Base-by-base conservation (phyloP, 2,329 filamentous ascomycete species). In the Gremmenia infestans region DNA sequence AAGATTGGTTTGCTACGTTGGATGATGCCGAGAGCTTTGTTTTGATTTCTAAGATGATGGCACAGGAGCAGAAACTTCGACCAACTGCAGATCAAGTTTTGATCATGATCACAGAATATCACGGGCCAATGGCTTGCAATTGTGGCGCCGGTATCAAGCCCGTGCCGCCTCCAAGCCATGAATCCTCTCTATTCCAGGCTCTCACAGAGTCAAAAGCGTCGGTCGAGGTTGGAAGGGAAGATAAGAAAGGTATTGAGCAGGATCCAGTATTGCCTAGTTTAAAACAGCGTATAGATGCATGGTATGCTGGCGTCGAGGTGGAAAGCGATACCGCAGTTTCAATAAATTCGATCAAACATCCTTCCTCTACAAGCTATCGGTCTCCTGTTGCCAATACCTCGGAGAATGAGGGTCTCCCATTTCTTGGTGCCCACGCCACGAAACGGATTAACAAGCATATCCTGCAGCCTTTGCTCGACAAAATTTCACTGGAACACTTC, bases 1-100 rank as follows among this genome's bases (percentile, higher is more conserved):
- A 22, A n/a, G 47, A 55, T n/a, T 60, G 60, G 60, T 62, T 62
- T 40, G 54, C 35, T 1, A 46, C 50, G 23, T 28, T 56, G 12
- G 49, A 25, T 35, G 57, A 59, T 23, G 14, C 7, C 0, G 53
- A 48, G 40, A 59, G 23, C 5, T 53, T 43, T n/a, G 46, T 49
- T 36, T 39, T 61, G 14, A 47, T 59, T 25, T 48, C 19, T 11
- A 47, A 47, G 4, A 53, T 61, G 54, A 42, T 60, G 23, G 37
- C 43, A 40, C 17, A 42, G 5, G 52, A 61, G 23, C 57, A 57
- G n/a, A 55, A 52, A 5, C 37, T 32, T 11, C 54, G 59, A 12
- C 59, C 55, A 14, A 57, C 53, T 15, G 57, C 57, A 15, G 17
- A 50, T 5, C 36, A 39, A 28, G 50, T 60, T 6, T 14, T 55